phyloP scores from a whole-genome alignment of 164 flowering plant species.

The Piper betle region DNA sequence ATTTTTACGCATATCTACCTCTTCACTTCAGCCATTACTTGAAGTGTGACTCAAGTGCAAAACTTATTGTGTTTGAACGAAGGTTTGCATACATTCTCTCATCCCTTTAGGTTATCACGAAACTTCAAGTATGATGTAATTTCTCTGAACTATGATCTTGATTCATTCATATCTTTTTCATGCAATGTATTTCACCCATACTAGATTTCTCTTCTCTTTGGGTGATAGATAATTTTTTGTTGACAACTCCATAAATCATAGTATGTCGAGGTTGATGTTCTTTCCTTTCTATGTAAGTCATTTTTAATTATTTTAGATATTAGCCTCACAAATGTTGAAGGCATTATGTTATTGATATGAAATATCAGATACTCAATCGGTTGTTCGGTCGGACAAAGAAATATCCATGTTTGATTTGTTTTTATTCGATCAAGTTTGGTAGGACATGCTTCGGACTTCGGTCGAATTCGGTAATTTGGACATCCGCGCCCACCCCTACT shows the following conservation, averaged over 20 bases:
- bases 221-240: background rate
- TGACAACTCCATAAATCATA: background rate
- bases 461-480: too few relatives aligned
- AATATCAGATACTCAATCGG: too few relatives aligned
- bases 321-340: slow-evolving; percentile 61
- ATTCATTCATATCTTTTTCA: background rate
- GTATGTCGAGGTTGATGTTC: too few relatives aligned
- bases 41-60: background rate
- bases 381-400: too few relatives aligned
- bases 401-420: too few relatives aligned
- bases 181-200: background rate
- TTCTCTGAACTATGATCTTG: background rate
- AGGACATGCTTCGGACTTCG: too few relatives aligned
- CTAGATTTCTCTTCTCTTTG: background rate
- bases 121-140: too few relatives aligned
- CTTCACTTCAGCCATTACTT: background rate
- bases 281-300: background rate
- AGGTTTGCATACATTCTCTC: slow-evolving; percentile 26
- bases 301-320: slow-evolving; percentile 28
- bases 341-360: too few relatives aligned
- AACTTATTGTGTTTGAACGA: slow-evolving; percentile 34
- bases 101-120: background rate
- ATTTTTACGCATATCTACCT: too few relatives aligned
- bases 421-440: too few relatives aligned
- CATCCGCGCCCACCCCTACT: too few relatives aligned